A percentile compares a stretch with the other conserved stretches of the same genome.
phyloP scores from a whole-genome alignment of 177 flowering plant species.

The Vitis hybrid region DNA sequence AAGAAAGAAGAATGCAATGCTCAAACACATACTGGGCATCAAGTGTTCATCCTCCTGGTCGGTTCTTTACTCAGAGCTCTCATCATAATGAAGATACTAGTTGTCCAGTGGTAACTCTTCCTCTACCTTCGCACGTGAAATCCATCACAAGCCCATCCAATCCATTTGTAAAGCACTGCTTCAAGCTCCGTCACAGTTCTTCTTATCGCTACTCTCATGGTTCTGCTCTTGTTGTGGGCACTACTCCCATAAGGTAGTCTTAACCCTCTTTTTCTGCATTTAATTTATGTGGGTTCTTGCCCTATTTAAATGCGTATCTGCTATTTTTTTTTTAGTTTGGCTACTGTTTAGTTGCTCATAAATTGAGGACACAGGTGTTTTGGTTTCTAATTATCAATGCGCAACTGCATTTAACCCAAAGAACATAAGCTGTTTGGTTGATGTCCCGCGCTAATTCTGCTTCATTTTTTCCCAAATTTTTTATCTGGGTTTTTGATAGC shows the following conservation, averaged over 20 bases:
- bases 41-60: slow-evolving; percentile 4
- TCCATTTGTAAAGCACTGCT: slow-evolving; percentile 87
- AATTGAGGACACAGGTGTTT: too few species aligned
- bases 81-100: neutral
- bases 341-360: too few species aligned
- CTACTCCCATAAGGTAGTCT: slow-evolving; percentile 73
- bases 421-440: too few species aligned
- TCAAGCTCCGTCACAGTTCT: slow-evolving; percentile 83
- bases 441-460: too few species aligned
- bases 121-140: slow-evolving; percentile 32
- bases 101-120: slow-evolving; percentile 1
- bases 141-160: slow-evolving; percentile 69
- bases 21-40: slow-evolving; percentile 9
- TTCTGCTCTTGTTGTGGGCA: slow-evolving; percentile 75
- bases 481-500: too few species aligned
- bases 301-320: too few species aligned
- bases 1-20: slow-evolving; percentile 19
- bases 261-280: neutral
- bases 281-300: neutral
- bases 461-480: too few species aligned
- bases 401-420: too few species aligned
- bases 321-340: too few species aligned
- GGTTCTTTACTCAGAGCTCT: too few species aligned
- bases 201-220: slow-evolving; percentile 78
- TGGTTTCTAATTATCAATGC: too few species aligned